Percentiles rank a stretch among this genome's conserved stretches.
Conservation (phyloP, 805 yeast genomes). For the Metahyphopichia silvanorum region DNA sequence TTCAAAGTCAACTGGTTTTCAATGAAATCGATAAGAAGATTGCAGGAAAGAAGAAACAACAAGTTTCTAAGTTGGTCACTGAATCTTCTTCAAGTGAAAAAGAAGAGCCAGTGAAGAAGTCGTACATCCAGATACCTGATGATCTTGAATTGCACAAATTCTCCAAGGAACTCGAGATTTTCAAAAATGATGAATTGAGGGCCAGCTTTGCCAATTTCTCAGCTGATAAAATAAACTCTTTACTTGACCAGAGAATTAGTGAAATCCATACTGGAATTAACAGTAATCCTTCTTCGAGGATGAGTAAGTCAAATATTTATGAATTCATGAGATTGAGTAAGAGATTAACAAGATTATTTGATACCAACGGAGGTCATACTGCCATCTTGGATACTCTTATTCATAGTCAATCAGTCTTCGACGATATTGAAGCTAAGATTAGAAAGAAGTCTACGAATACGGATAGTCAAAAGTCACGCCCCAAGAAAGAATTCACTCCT, state of each 20-base stretch:
- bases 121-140: slow-evolving; percentile 16
- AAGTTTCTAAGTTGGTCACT: not conserved
- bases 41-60: not conserved
- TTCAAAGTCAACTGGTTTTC: slow-evolving; percentile 48
- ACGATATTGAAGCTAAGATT: slow-evolving; percentile 32
- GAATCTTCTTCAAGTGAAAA: too few relatives aligned
- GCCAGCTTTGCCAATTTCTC: slow-evolving; percentile 5
- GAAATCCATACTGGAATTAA: slow-evolving; percentile 10
- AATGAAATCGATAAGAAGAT: slow-evolving; percentile 36
- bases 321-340: slow-evolving; percentile 13
- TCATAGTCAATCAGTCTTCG: slow-evolving; percentile 47
- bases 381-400: slow-evolving; percentile 56
- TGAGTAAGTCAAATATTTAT: slow-evolving; percentile 10
- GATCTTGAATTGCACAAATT: slow-evolving; percentile 13
- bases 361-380: slow-evolving; percentile 56
- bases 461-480: too few relatives aligned
- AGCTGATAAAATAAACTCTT: slow-evolving; percentile 10
- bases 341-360: slow-evolving; percentile 26
- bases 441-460: too few relatives aligned
- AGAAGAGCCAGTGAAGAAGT: not conserved
- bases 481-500: not conserved
- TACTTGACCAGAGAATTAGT: slow-evolving; percentile 13
- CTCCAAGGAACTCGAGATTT: slow-evolving; percentile 14
- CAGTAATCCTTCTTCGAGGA: slow-evolving; percentile 9
- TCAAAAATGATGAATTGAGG: slow-evolving; percentile 15